phyloP scores from a whole-genome alignment of 345 rosid species.

The Eucalyptus pauciflora region DNA sequence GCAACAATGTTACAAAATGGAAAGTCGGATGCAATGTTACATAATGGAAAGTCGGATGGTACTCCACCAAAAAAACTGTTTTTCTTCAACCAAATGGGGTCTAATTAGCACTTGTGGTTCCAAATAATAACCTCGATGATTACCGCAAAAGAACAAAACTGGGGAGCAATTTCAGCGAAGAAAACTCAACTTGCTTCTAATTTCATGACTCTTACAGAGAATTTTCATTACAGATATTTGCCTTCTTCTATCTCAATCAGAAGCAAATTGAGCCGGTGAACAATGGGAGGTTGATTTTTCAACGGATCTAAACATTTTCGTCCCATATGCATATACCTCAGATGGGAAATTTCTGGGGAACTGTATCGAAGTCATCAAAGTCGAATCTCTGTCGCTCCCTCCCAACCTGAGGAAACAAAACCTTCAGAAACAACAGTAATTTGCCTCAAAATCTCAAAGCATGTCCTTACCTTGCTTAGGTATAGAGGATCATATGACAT shows the following conservation, averaged over 20 bases:
- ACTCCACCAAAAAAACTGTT: background rate
- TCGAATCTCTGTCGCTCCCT: conserved; percentile 86
- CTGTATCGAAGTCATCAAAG: conserved; percentile 84
- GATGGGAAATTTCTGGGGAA: conserved; percentile 79
- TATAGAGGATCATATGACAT: conserved; percentile 72
- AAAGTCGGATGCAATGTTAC: background rate
- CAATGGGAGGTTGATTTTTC: background rate
- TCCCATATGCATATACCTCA: conserved; percentile 4
- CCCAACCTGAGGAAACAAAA: conserved; percentile 43
- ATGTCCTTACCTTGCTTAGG: conserved; percentile 54
- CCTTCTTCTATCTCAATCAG: background rate
- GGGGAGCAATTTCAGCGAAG: background rate
- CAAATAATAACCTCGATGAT: background rate
- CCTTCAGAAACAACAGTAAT: background rate
- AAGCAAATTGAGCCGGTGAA: background rate
- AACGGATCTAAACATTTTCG: background rate
- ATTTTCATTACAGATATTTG: background rate
- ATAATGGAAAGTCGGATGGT: background rate
- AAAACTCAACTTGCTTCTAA: background rate
- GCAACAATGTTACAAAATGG: background rate
- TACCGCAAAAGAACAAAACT: background rate
- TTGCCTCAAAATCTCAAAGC: background rate
- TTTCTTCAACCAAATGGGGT: background rate
- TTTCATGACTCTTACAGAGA: background rate
- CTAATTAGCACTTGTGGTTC: background rate